Percentiles rank a stretch among this genome's conserved stretches.
phyloP scores from a whole-genome alignment of 495 filamentous ascomycete species.

The Penicilliopsis zonata region DNA sequence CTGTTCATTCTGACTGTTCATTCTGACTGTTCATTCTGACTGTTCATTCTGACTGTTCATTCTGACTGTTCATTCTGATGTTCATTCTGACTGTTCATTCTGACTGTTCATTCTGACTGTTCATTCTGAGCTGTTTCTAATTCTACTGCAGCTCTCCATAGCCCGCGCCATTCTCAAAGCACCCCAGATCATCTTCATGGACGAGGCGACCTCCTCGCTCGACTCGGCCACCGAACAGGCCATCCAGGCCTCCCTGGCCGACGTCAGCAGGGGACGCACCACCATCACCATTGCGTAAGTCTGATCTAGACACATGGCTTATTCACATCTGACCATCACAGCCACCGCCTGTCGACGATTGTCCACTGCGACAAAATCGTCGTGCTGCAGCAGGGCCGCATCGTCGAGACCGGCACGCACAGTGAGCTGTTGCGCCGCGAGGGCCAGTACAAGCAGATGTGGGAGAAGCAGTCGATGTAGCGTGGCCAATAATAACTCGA shows the following conservation, averaged over 20 bases:
- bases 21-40: no score
- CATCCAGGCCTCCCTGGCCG: conserved; percentile 63
- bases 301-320: no score
- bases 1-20: no score
- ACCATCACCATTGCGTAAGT: conserved; percentile 50
- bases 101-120: no score
- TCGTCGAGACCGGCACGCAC: conserved; percentile 55
- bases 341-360: conserved; percentile 51
- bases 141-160: no score
- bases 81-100: no score
- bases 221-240: conserved; percentile 58
- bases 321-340: no score
- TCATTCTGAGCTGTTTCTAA: no score
- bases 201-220: conserved; percentile 18
- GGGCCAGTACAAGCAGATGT: not conserved
- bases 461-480: no score
- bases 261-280: conserved; percentile 58
- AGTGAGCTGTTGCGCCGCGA: conserved; percentile 33
- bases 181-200: conserved; percentile 73
- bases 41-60: no score
- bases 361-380: conserved; percentile 59
- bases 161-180: conserved; percentile 79
- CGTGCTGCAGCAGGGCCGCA: conserved; percentile 48
- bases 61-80: no score
- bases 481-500: no score